Evolutionary conservation across 805 yeast species (phyloP), one percentile per base, ranked within the genome.

Genomic region (Sugiyamaella smithiae): DNA sequence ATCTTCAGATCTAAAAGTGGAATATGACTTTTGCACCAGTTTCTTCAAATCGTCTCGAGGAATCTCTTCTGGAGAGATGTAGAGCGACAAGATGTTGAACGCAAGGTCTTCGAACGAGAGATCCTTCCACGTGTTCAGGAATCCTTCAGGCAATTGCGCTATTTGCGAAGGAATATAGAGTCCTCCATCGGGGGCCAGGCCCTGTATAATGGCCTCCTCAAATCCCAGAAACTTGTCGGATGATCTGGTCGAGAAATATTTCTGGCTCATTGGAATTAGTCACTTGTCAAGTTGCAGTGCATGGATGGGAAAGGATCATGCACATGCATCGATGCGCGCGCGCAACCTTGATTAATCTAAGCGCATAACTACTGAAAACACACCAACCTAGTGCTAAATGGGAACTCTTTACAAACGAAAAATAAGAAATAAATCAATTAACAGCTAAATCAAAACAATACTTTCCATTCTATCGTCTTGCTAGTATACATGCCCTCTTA

Each of bases 121-220:
- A 50, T 83, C 76, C 47, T 78, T 70, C 98, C 98, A 91, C 53
- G 73, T 69, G 32, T 70, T 62, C 47, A 84, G 67, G 54, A 85
- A 77, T 50, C 77, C 77, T 9, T 71, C 64, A 4, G 82, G 73
- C 25, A 86, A 75, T 54, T 74, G 66, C 49, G 98, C 97, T 58
- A 90, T 86, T 41, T 66, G 73, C 12, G 93, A 77, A 40, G 99
- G 99, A 48, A 93, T 76, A 67, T 88, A 93, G 35, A 93, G 78
- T 35, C 99, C 99, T 57, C 99, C 99, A 66, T 95, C 99, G 42
- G 86, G 81, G 46, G 98, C 98, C 62, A 93, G 76, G 45, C 99
- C 99, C 70, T 73, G 64, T 17, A 70, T 66, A 16, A 70, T 68
- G 5, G 71, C 72, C 23, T 68, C 70, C 52, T 70, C 75, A 49